Conservation (phyloP, 345 rosid species). For the Citrus reticulata region DNA sequence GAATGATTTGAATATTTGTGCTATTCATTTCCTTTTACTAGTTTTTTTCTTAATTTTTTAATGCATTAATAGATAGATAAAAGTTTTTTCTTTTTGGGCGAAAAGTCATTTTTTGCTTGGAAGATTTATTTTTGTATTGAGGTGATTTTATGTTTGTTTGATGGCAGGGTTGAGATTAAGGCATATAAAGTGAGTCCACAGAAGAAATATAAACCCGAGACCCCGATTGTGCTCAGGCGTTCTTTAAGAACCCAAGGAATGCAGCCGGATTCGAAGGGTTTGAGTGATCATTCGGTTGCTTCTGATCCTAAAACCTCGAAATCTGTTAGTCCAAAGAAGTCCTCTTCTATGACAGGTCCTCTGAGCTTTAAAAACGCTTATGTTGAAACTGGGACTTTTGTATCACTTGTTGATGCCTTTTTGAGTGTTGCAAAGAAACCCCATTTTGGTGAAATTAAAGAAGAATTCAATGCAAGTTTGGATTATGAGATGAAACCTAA, state of each 20-base stretch:
- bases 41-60: background rate
- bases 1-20: background rate
- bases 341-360: slow-evolving; percentile 36
- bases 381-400: slow-evolving; percentile 28
- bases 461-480: slow-evolving; percentile 27
- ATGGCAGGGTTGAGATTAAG: slow-evolving; percentile 34
- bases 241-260: slow-evolving; percentile 69
- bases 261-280: slow-evolving; percentile 54
- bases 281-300: slow-evolving; percentile 15
- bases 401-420: slow-evolving; percentile 32
- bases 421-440: slow-evolving; percentile 21
- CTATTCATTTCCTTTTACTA: no score
- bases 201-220: slow-evolving; percentile 40
- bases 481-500: slow-evolving; percentile 18
- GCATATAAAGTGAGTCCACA: slow-evolving; percentile 36
- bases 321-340: slow-evolving; percentile 2
- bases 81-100: background rate
- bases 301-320: background rate
- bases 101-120: background rate
- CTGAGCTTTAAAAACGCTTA: slow-evolving; percentile 45
- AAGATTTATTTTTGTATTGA: background rate
- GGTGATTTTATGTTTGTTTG: background rate
- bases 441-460: background rate
- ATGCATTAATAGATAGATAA: background rate
- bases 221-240: slow-evolving; percentile 51